Evolutionary conservation across 148 eudicot species (phyloP).

Genomic region (Dysphania ambrosioides): DNA sequence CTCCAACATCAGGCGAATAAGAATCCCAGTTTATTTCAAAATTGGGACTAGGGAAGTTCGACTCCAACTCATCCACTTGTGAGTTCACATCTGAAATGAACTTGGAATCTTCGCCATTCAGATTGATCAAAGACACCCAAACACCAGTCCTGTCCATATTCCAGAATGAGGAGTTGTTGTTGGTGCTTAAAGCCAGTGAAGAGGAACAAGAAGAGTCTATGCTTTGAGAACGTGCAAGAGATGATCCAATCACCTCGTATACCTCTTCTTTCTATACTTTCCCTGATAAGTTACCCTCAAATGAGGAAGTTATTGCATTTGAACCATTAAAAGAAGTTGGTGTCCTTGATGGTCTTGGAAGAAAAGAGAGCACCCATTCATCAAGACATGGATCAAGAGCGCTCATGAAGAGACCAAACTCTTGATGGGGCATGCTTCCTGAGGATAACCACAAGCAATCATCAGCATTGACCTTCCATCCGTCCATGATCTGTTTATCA

Average conservation of each 20-base stretch:
- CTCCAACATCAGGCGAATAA: constrained; percentile 39
- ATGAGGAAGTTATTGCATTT: neutral
- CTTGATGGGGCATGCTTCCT: constrained; percentile 36
- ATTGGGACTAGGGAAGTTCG: constrained; percentile 47
- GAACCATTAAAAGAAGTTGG: constrained; percentile 8
- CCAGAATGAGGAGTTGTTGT: constrained; percentile 30
- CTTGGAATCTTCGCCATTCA: constrained; percentile 41
- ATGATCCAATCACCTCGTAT: constrained; percentile 2
- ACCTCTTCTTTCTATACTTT: constrained; percentile 10
- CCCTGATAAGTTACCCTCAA: neutral
- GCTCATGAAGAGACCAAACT: constrained; percentile 34
- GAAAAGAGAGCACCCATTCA: constrained; percentile 34
- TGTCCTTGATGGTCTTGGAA: constrained; percentile 21
- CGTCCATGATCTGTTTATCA: constrained; percentile 24
- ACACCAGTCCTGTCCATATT: constrained; percentile 38
- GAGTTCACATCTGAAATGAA: constrained; percentile 41
- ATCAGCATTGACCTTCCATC: constrained; percentile 26
- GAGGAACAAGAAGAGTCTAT: constrained; percentile 17
- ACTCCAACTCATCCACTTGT: constrained; percentile 28
- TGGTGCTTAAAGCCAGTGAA: constrained; percentile 27
- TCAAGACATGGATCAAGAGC: constrained; percentile 33
- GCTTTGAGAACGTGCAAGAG: constrained; percentile 5
- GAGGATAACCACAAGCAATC: constrained; percentile 40
- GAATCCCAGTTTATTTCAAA: constrained; percentile 29
- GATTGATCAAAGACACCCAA: constrained; percentile 43